These are phyloP conservation scores for Fraxinus paxiana DNA, from an alignment of 305 asterid genomes.

Conservation along the genomic window DNA sequence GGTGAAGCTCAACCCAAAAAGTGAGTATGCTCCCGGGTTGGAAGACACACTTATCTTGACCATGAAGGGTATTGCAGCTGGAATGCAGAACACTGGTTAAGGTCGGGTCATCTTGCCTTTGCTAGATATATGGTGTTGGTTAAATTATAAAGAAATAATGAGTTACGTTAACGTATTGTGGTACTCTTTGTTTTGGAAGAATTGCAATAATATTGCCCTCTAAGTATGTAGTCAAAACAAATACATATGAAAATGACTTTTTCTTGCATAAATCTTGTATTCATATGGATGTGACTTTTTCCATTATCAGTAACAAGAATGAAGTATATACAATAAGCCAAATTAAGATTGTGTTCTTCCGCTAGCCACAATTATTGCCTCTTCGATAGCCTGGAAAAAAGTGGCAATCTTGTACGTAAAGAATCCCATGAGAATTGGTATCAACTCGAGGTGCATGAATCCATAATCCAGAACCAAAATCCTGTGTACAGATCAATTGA, in stretches of 20 bases:
- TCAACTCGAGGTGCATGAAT: constrained; percentile 68
- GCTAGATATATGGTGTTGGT: background rate
- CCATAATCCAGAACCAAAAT: constrained; percentile 84
- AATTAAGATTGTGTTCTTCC: constrained; percentile 37
- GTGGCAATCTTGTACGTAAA: constrained; percentile 92
- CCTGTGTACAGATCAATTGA: constrained; percentile 34
- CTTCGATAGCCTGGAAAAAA: constrained; percentile 64
- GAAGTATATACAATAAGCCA: background rate
- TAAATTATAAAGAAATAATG: background rate
- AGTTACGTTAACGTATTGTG: background rate
- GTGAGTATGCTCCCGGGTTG: constrained; percentile 73
- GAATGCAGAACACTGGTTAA: constrained; percentile 77
- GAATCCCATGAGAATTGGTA: constrained; percentile 86
- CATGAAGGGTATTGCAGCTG: constrained; percentile 84
- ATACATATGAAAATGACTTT: background rate
- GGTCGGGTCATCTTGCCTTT: background rate
- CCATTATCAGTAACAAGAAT: background rate
- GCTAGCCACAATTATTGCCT: constrained; percentile 37
- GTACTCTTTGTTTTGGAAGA: background rate
- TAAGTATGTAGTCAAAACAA: background rate
- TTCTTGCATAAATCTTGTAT: background rate
- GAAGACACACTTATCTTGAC: constrained; percentile 82
- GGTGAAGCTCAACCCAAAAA: constrained; percentile 61
- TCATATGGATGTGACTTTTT: background rate
- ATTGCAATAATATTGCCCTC: background rate